Evolutionary conservation across 805 yeast species (phyloP).

Genomic region (Saccharomyces eubayanus): DNA sequence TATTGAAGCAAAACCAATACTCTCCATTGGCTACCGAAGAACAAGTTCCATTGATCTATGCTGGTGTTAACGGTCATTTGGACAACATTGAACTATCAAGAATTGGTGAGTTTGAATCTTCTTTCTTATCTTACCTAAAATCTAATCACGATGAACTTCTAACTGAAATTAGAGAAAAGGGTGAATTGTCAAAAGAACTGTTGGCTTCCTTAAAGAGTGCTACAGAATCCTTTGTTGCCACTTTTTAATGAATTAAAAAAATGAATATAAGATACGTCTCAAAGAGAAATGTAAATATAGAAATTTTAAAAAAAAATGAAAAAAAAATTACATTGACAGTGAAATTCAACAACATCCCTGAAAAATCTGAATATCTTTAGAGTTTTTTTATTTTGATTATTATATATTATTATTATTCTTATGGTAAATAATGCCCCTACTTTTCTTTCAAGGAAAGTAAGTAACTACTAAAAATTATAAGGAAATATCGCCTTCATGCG

Average conservation of each 20-base stretch:
- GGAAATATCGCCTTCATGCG: background rate
- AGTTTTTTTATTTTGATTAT: background rate
- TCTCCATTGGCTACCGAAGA: slow-evolving; percentile 96
- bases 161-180: slow-evolving; percentile 76
- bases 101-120: slow-evolving; percentile 84
- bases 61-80: slow-evolving; percentile 99
- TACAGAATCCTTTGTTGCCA: slow-evolving; percentile 85
- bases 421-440: background rate
- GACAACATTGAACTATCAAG: slow-evolving; percentile 78
- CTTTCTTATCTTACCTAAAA: slow-evolving; percentile 87
- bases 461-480: background rate
- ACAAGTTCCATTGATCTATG: slow-evolving; percentile 96
- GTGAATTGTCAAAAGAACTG: slow-evolving; percentile 82
- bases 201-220: slow-evolving; percentile 83
- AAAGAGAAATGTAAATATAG: slow-evolving; percentile 1
- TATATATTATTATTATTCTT: background rate
- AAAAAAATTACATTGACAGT: slow-evolving; percentile 1
- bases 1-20: slow-evolving; percentile 96
- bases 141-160: slow-evolving; percentile 80
- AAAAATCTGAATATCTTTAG: background rate
- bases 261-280: background rate
- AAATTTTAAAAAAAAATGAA: slow-evolving; percentile 1
- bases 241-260: slow-evolving; percentile 47
- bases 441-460: background rate
- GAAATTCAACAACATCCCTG: background rate